Conservation (phyloP, 352 stramenopile species). For the Plasmopara muralis region DNA sequence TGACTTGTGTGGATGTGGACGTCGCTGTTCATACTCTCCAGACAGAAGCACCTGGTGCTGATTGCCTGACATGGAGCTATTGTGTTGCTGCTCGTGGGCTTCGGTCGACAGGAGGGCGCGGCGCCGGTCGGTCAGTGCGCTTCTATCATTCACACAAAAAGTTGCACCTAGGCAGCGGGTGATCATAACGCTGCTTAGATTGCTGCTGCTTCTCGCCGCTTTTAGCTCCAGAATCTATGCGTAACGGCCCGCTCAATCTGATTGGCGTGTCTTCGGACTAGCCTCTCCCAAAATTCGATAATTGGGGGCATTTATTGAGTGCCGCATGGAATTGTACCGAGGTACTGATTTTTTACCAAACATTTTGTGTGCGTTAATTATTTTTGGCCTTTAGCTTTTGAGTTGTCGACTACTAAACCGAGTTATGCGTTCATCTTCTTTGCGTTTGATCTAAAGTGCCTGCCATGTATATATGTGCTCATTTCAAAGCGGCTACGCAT, state of each 20-base stretch:
- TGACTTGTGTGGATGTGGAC: constrained; percentile 15
- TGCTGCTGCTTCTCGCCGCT: constrained; percentile 10
- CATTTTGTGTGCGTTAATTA: too few relatives aligned
- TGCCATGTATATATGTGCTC: too few relatives aligned
- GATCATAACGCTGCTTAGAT: constrained; percentile 16
- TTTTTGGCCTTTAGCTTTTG: too few relatives aligned
- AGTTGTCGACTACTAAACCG: too few relatives aligned
- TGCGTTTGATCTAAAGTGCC: too few relatives aligned
- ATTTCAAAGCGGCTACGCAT: too few relatives aligned
- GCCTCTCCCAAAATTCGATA: constrained; percentile 3
- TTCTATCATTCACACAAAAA: constrained; percentile 28
- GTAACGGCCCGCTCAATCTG: constrained; percentile 26
- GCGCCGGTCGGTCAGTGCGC: constrained; percentile 20
- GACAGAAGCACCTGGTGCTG: constrained; percentile 28
- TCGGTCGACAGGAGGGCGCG: constrained; percentile 10
- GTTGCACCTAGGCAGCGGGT: constrained; percentile 23
- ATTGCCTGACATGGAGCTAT: constrained; percentile 19
- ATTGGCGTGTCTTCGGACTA: constrained; percentile 11
- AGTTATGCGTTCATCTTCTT: too few relatives aligned
- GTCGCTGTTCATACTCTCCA: constrained; percentile 30
- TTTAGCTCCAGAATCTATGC: constrained; percentile 24
- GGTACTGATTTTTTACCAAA: too few relatives aligned
- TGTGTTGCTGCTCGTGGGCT: constrained; percentile 5
- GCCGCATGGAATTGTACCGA: too few relatives aligned
- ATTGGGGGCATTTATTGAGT: constrained; percentile 3